Percentiles rank a stretch among this genome's conserved stretches.
phyloP scores from a whole-genome alignment of 805 yeast species.

The Candida vaughaniae region DNA sequence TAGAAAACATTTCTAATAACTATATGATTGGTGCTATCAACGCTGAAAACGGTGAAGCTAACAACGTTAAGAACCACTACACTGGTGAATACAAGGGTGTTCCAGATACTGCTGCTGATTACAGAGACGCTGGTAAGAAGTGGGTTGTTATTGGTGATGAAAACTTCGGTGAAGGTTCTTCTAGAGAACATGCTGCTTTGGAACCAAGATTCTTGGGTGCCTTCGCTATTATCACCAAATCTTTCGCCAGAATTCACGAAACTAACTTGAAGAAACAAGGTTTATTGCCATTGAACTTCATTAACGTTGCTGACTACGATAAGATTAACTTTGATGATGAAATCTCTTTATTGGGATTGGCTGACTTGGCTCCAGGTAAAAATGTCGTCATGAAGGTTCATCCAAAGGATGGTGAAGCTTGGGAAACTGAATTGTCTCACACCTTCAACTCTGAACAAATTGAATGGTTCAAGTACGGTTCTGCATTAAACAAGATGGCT shows the following conservation, averaged over 20 bases:
- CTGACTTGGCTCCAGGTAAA: conserved; percentile 90
- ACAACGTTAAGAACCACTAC: conserved; percentile 83
- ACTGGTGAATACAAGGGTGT: conserved; percentile 93
- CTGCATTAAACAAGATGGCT: conserved; percentile 97
- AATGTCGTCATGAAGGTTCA: conserved; percentile 74
- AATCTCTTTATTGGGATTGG: conserved; percentile 82
- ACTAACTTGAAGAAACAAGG: conserved; percentile 99
- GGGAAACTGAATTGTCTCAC: conserved; percentile 92
- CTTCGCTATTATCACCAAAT: conserved; percentile 94
- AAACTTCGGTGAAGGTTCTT: conserved; percentile 99
- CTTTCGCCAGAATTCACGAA: conserved; percentile 98
- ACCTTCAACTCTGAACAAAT: conserved; percentile 96
- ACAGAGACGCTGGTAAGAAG: conserved; percentile 87
- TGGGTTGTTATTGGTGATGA: conserved; percentile 99
- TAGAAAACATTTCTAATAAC: conserved; percentile 97
- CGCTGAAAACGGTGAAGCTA: conserved; percentile 94
- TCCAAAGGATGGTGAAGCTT: conserved; percentile 72
- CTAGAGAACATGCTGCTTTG: conserved; percentile 99
- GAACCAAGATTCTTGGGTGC: conserved; percentile 99
- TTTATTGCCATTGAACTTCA: conserved; percentile 93
- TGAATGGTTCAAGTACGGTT: conserved; percentile 98
- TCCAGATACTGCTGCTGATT: conserved; percentile 93
- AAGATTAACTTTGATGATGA: conserved; percentile 88
- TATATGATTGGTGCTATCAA: conserved; percentile 99
- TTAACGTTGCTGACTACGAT: conserved; percentile 87